phyloP scores from a whole-genome alignment of 2,329 filamentous ascomycete genomes.

The Fusarium scirpi region DNA sequence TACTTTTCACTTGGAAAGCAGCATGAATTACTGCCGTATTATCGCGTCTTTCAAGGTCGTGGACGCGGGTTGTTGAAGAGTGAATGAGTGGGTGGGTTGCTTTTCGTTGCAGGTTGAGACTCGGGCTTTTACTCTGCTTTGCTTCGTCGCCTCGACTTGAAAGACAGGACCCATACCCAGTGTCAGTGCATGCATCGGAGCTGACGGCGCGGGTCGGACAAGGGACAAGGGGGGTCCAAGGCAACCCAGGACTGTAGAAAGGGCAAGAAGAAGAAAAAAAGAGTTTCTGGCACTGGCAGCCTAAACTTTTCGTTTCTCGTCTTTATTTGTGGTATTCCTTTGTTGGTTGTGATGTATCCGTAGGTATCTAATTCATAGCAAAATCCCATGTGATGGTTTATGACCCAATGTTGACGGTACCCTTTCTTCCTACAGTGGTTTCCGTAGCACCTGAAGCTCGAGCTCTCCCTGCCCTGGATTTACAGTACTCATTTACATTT shows the following conservation, averaged over 20 bases:
- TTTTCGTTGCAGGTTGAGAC: constrained; percentile 36
- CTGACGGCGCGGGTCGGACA: constrained; percentile 43
- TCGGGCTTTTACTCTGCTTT: constrained; percentile 35
- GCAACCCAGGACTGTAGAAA: constrained; percentile 9
- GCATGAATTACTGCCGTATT: constrained; percentile 50
- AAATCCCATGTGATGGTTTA: not conserved
- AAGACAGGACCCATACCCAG: constrained; percentile 26
- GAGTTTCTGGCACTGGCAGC: constrained; percentile 1
- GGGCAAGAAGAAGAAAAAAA: not conserved
- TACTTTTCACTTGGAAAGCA: constrained; percentile 49
- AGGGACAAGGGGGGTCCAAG: constrained; percentile 29
- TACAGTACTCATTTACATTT: constrained; percentile 21
- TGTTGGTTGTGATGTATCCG: not conserved
- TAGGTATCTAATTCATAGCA: not conserved
- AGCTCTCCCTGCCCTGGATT: constrained; percentile 12
- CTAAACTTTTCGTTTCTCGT: not conserved
- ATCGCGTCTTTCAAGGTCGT: constrained; percentile 49
- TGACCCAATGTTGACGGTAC: constrained; percentile 3
- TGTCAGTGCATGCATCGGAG: constrained; percentile 39
- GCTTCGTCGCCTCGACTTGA: constrained; percentile 31
- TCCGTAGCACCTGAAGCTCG: constrained; percentile 11
- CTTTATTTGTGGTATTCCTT: constrained; percentile 5
- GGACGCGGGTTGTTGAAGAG: constrained; percentile 48
- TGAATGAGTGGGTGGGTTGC: constrained; percentile 43
- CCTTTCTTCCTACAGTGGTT: constrained; percentile 19